Percentiles rank a stretch among this genome's conserved stretches.
phyloP scores from a whole-genome alignment of 2,329 filamentous ascomycete genomes.

The Aureobasidium sp. region DNA sequence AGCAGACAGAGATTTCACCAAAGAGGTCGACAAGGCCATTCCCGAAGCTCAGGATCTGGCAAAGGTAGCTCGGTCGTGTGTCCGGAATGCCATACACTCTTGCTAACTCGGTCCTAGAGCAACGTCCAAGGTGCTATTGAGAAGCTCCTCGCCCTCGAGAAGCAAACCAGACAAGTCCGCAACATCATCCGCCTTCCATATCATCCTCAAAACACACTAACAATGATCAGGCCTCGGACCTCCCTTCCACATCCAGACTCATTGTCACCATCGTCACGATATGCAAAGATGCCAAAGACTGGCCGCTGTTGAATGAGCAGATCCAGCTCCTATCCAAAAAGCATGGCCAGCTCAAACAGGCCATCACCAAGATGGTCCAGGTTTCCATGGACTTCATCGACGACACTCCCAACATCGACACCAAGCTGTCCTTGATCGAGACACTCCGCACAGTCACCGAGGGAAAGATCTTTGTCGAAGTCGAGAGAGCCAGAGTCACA shows the following conservation, averaged over 20 bases:
- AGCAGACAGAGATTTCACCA: conserved; percentile 99
- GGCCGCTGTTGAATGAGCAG: conserved; percentile 97
- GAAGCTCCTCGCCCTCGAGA: conserved; percentile 92
- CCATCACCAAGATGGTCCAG: conserved; percentile 99
- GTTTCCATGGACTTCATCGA: conserved; percentile 94
- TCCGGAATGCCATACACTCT: neutral
- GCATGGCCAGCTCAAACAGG: conserved; percentile 99
- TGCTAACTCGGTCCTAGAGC: conserved; percentile 52
- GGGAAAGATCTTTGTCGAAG: conserved; percentile 99
- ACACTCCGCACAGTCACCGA: conserved; percentile 96
- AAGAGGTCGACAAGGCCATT: conserved; percentile 93
- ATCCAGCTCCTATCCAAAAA: conserved; percentile 98
- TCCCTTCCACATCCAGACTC: conserved; percentile 92
- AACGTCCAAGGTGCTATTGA: conserved; percentile 92
- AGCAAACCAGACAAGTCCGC: conserved; percentile 93
- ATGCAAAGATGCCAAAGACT: conserved; percentile 93
- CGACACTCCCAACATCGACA: conserved; percentile 84
- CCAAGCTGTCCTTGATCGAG: conserved; percentile 94
- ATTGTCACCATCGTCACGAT: conserved; percentile 91
- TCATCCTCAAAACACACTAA: neutral
- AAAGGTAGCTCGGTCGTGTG: conserved; percentile 63
- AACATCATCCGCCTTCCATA: conserved; percentile 19
- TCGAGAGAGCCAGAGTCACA: conserved; percentile 95
- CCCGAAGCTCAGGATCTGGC: conserved; percentile 92
- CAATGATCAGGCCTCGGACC: conserved; percentile 82